Percentiles rank a stretch among this genome's conserved stretches.
Conservation (phyloP, 2,329 filamentous ascomycete species). For the Botrytis cinerea region DNA sequence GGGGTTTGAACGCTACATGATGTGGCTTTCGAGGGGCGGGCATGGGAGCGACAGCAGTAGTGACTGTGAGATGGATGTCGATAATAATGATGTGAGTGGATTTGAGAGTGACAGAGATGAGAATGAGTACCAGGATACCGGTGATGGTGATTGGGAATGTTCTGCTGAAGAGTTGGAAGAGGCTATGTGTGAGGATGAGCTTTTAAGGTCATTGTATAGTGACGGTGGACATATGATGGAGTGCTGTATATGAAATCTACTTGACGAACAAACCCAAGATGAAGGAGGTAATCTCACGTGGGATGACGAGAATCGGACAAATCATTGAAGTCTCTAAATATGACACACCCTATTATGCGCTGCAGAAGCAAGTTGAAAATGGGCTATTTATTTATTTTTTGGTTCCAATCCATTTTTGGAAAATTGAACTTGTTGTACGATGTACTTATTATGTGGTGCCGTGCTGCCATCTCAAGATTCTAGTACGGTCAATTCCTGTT, state of each 20-base stretch:
- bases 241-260: not conserved
- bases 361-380: not conserved
- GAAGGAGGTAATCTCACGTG: not conserved
- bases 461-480: not conserved
- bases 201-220: not conserved
- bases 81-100: not conserved
- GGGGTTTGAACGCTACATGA: not conserved
- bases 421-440: not conserved
- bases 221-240: not conserved
- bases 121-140: not conserved
- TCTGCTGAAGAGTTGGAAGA: not conserved
- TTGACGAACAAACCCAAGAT: not conserved
- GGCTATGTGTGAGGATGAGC: not conserved
- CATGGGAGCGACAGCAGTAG: not conserved
- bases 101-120: not conserved
- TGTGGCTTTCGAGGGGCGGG: not conserved
- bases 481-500: not conserved
- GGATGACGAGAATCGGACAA: not conserved
- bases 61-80: too few species aligned
- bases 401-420: too few species aligned
- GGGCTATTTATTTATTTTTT: rapidly evolving
- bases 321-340: not conserved
- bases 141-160: not conserved
- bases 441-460: not conserved
- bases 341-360: not conserved